Conservation (phyloP, 177 flowering plant species). For the Tripterygium wilfordii region DNA sequence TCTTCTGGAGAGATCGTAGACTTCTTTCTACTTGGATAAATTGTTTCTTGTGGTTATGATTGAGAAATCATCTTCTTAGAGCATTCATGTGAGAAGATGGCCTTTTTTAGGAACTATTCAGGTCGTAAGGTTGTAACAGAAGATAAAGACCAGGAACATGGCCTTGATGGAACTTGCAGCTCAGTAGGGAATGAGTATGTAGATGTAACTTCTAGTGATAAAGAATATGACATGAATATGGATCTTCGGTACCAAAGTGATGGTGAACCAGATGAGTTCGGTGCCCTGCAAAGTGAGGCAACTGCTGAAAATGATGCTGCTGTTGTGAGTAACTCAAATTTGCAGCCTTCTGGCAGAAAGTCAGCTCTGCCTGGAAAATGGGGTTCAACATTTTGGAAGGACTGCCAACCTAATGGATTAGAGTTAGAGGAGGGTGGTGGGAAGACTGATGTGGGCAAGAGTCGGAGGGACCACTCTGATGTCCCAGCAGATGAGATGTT, state of each 20-base stretch:
- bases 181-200: conserved; percentile 39
- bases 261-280: conserved; percentile 33
- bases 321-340: conserved; percentile 19
- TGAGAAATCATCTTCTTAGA: too few relatives aligned
- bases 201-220: conserved; percentile 48
- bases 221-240: conserved; percentile 48
- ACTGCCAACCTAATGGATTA: conserved; percentile 54
- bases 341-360: conserved; percentile 47
- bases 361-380: conserved; percentile 48
- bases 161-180: conserved; percentile 22
- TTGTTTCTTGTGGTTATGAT: too few relatives aligned
- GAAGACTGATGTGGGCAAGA: conserved; percentile 35
- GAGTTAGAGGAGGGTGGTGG: conserved; percentile 53
- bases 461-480: conserved; percentile 48
- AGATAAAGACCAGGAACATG: conserved; percentile 35
- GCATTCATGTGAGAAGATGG: conserved; percentile 50
- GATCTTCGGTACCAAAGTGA: conserved; percentile 53
- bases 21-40: too few relatives aligned
- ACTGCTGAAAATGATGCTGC: conserved; percentile 22
- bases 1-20: too few relatives aligned
- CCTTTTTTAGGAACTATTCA: conserved; percentile 58
- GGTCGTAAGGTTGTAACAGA: conserved; percentile 40
- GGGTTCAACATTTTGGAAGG: conserved; percentile 97
- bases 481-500: conserved; percentile 94
- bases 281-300: conserved; percentile 28